Conservation (phyloP, 2,329 filamentous ascomycete genomes). For the Tolypocladium capitatum region DNA sequence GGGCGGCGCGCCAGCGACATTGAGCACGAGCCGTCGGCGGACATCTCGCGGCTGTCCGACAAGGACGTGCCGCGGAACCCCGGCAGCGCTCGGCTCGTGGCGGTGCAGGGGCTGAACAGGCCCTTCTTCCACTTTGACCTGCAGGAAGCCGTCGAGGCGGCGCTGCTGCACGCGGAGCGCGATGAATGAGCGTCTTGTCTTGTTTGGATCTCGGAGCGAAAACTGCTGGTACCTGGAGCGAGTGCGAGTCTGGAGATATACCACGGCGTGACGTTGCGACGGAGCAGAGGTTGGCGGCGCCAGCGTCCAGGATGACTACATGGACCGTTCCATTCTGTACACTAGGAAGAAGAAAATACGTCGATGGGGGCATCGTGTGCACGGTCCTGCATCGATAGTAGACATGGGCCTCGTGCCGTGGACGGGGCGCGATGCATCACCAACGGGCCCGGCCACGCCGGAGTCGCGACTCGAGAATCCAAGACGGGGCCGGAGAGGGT, state of each 20-base stretch:
- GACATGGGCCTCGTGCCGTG: no score
- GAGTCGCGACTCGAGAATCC: no score
- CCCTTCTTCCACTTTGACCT: conserved; percentile 41
- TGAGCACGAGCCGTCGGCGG: conserved; percentile 13
- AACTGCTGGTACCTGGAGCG: no score
- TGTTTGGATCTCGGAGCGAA: not conserved
- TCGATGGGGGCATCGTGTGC: no score
- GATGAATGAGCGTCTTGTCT: conserved; percentile 2
- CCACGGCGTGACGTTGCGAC: no score
- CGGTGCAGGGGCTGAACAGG: conserved; percentile 32
- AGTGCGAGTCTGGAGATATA: no score
- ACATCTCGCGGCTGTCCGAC: conserved; percentile 10
- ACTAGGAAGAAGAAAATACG: not conserved
- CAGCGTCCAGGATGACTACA: not conserved
- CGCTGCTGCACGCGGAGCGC: conserved; percentile 21
- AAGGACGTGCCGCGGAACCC: conserved; percentile 15
- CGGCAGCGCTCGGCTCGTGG: conserved; percentile 18
- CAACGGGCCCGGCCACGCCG: not conserved
- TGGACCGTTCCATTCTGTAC: not conserved
- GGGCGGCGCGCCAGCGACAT: conserved; percentile 13
- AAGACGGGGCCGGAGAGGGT: not conserved
- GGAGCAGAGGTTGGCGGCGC: not conserved
- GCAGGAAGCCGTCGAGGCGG: conserved; percentile 33
- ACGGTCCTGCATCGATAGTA: not conserved
- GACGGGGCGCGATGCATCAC: no score